A percentile compares a stretch with the other conserved stretches of the same genome.
These are phyloP conservation scores for Elongisporangium senticosum DNA, from an alignment of 352 stramenopile species.

Conservation along the genomic window DNA sequence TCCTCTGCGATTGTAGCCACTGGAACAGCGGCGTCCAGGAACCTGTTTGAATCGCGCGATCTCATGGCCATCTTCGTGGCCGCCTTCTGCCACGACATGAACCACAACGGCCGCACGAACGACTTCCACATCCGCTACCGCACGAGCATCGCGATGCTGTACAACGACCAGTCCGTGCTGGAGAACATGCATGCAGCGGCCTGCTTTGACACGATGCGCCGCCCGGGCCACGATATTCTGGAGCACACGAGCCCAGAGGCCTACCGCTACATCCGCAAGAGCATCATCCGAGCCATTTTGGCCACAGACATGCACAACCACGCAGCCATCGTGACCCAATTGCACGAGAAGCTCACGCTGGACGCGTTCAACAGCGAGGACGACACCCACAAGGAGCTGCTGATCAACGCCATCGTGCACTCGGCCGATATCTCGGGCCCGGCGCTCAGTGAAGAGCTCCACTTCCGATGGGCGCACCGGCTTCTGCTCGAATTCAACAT, in stretches of 20 bases:
- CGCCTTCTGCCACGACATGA: slow-evolving; percentile 84
- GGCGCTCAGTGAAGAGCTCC: slow-evolving; percentile 39
- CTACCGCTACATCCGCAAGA: slow-evolving; percentile 58
- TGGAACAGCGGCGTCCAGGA: slow-evolving; percentile 14
- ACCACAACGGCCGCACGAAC: slow-evolving; percentile 86
- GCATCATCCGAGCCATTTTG: slow-evolving; percentile 73
- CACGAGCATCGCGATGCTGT: slow-evolving; percentile 74
- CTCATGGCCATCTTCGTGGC: slow-evolving; percentile 75
- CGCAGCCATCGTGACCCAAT: slow-evolving; percentile 57
- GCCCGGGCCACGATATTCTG: slow-evolving; percentile 63
- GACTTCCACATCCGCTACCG: slow-evolving; percentile 81
- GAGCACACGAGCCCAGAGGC: slow-evolving; percentile 24
- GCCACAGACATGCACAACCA: slow-evolving; percentile 83
- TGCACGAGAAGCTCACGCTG: slow-evolving; percentile 59
- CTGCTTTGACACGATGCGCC: slow-evolving; percentile 77
- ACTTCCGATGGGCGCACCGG: slow-evolving; percentile 58
- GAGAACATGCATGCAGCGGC: slow-evolving; percentile 86
- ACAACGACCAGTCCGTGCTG: slow-evolving; percentile 86
- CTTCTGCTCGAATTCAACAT: slow-evolving; percentile 80
- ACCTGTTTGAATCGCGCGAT: slow-evolving; percentile 46
- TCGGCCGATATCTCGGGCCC: slow-evolving; percentile 76
- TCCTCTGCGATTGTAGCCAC: slow-evolving; percentile 13
- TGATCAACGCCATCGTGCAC: slow-evolving; percentile 76
- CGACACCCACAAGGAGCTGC: slow-evolving; percentile 51
- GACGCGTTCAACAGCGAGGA: slow-evolving; percentile 48